Base-by-base conservation (phyloP, 2,329 filamentous ascomycete species). In the Diaporthe ampelina region DNA sequence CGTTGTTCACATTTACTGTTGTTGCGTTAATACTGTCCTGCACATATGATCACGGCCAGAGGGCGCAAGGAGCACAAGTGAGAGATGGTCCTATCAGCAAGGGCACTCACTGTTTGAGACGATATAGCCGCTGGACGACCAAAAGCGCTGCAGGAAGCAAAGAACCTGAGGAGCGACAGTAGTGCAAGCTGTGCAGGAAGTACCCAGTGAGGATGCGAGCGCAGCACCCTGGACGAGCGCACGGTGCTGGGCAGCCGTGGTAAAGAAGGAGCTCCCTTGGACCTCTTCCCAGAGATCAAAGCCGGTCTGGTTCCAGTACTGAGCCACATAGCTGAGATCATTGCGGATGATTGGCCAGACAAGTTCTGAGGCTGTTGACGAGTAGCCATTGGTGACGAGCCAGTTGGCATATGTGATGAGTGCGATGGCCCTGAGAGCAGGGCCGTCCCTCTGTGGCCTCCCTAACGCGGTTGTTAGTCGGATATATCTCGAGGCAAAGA, bases 261-360 rank as follows among this genome's bases (percentile, higher is more conserved):
- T 97, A 83, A 96, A 97, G 86, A 95, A 97, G 0, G 93, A 95
- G 29, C 90, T 92, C 54, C 94, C 93, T 32, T 87, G 85, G 19
- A 95, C 90, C 81, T 97, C 94, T 81, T 97, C 94, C 94, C 94
- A 97, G 4, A 97, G 87, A 81, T 97, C 94, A 79, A 91, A 97
- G 8, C 89, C 63, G 48, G 63, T 68, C 48, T 68, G 63, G 63
- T 68, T 68, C 91, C 92, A 94, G 84, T 94, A 94, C 79, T 94
- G 90, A 1, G 91, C 88, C 9, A 94, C 91, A 76, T 96, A 97
- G 58, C 87, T 88, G 45, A 97, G 87, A 79, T 97, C 94, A 77
- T 95, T 96, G 63, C 88, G 86, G 61, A 95, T 89, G 70, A 96
- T 86, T 3, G 94, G 94, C 93, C 93, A 95, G 57, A 94, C 84